Evolutionary conservation across 73 alveolate genomes (phyloP).

Genomic region (Tetrahymena malaccensis): DNA sequence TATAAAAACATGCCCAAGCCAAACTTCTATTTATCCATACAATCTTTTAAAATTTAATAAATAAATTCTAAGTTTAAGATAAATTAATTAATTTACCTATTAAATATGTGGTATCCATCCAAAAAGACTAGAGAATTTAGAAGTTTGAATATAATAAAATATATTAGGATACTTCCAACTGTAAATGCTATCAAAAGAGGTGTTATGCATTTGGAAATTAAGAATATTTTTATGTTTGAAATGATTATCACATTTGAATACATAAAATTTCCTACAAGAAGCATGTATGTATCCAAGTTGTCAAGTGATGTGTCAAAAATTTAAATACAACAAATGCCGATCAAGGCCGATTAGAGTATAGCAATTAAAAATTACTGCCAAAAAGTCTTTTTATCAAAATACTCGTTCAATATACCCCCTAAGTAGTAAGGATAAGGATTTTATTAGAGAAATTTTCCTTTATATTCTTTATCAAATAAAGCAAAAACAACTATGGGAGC

Average conservation of each 20-base stretch:
- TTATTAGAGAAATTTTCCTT: background rate
- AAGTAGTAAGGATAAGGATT: constrained; percentile 36
- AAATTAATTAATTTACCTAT: background rate
- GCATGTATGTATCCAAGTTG: background rate
- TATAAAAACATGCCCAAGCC: background rate
- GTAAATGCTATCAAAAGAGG: background rate
- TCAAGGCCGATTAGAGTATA: background rate
- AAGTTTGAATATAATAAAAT: background rate
- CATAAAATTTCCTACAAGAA: background rate
- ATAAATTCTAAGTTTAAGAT: background rate
- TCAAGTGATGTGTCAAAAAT: background rate
- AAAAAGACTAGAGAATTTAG: background rate
- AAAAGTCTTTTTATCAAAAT: background rate
- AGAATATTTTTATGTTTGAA: background rate
- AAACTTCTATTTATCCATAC: background rate
- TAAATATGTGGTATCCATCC: background rate
- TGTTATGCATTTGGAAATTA: background rate
- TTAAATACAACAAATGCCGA: background rate
- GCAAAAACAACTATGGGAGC: constrained; percentile 51
- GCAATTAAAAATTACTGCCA: background rate
- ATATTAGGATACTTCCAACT: background rate
- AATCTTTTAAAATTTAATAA: background rate
- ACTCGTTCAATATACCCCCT: constrained; percentile 32
- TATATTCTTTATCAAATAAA: constrained; percentile 22
- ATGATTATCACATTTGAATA: background rate